Conservation (phyloP, 768 basidiomycete genomes). For the Suillus bovinus region DNA sequence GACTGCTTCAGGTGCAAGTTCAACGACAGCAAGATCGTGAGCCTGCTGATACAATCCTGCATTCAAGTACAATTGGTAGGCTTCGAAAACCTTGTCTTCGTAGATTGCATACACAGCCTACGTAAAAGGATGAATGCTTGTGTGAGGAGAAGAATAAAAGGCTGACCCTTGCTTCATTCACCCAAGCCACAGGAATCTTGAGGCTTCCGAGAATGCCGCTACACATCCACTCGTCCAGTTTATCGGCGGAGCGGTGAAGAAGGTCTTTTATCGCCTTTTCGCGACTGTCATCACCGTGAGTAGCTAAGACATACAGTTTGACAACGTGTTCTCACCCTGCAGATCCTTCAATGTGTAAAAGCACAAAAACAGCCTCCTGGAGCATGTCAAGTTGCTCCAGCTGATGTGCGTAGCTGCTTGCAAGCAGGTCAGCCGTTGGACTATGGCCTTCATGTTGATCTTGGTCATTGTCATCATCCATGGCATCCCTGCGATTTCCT, state of each 20-base stretch:
- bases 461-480: constrained; percentile 44
- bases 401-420: constrained; percentile 84
- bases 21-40: constrained; percentile 80
- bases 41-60: constrained; percentile 74
- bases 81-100: constrained; percentile 62
- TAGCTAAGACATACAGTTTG: constrained; percentile 2
- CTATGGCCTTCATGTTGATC: constrained; percentile 70
- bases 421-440: constrained; percentile 78
- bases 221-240: constrained; percentile 71
- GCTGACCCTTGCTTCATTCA: constrained; percentile 84
- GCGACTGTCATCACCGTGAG: constrained; percentile 52
- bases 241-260: constrained; percentile 64
- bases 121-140: background rate
- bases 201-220: constrained; percentile 73
- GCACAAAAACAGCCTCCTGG: constrained; percentile 85
- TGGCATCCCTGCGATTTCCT: constrained; percentile 34
- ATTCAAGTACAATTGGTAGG: constrained; percentile 74
- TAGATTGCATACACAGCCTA: constrained; percentile 71
- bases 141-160: background rate
- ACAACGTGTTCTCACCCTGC: constrained; percentile 56
- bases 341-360: constrained; percentile 83
- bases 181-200: constrained; percentile 82
- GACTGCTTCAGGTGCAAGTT: constrained; percentile 87
- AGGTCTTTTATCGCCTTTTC: constrained; percentile 82
- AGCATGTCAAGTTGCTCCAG: constrained; percentile 80